phyloP scores from a whole-genome alignment of 129 eudicot species.

The Chrysanthemum lavandulifolium region DNA sequence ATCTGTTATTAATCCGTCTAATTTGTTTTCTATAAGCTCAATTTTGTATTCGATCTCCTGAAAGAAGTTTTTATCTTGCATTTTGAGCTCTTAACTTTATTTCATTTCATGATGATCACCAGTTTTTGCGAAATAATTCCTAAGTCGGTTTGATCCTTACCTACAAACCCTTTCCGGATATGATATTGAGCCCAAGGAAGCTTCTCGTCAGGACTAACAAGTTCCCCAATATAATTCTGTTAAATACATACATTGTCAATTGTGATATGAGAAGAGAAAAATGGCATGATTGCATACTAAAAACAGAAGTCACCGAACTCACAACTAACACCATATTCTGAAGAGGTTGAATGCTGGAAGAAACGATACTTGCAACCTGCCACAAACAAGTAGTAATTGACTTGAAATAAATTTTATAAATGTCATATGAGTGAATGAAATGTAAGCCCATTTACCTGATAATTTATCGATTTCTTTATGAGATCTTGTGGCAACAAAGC shows the following conservation, averaged over 20 bases:
- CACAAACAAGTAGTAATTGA: slow-evolving; percentile 12
- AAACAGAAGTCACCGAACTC: slow-evolving; percentile 15
- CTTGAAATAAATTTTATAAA: not conserved
- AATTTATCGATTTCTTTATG: slow-evolving; percentile 59
- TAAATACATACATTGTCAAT: not conserved
- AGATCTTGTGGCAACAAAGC: slow-evolving; percentile 77
- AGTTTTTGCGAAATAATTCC: not conserved
- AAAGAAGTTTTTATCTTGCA: not conserved
- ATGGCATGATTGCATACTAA: not conserved
- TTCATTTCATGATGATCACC: not conserved
- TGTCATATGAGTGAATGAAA: slow-evolving; percentile 8
- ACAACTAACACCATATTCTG: slow-evolving; percentile 59
- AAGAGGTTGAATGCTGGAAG: slow-evolving; percentile 83
- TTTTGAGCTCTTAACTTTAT: no score
- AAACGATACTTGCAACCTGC: slow-evolving; percentile 80
- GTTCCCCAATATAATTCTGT: slow-evolving; percentile 54
- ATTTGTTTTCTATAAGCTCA: no score
- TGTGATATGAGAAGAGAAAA: not conserved
- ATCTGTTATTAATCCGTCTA: no score
- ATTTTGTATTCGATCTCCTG: no score
- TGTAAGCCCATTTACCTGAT: slow-evolving; percentile 52
- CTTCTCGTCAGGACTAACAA: slow-evolving; percentile 54
- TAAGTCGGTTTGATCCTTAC: slow-evolving; percentile 28
- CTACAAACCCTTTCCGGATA: slow-evolving; percentile 62
- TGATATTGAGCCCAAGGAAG: slow-evolving; percentile 64